Percentiles rank a stretch among this genome's conserved stretches.
phyloP scores from a whole-genome alignment of 78 protist species.

The Dictyostelium capitatum region DNA sequence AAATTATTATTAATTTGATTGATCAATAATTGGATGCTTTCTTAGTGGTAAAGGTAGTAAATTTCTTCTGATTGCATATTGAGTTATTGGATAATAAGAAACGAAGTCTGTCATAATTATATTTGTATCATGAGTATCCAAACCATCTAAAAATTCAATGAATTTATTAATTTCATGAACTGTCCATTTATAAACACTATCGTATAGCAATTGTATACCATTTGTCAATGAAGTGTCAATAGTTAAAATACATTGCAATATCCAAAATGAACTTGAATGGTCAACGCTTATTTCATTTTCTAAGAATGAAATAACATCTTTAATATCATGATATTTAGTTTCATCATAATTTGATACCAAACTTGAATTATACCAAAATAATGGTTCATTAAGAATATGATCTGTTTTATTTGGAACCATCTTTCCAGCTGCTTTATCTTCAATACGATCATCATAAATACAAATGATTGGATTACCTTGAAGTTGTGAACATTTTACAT shows the following conservation, averaged over 20 bases:
- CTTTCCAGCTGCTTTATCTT: no score
- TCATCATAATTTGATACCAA: not conserved
- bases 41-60: no score
- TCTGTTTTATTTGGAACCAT: no score
- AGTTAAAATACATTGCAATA: slow-evolving; percentile 2
- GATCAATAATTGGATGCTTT: no score
- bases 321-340: not conserved
- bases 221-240: not conserved
- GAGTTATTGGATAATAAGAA: slow-evolving; percentile 1
- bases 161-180: not conserved
- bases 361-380: not conserved
- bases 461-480: not conserved
- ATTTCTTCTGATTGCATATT: not conserved
- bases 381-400: not conserved
- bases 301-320: not conserved
- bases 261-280: not conserved
- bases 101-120: slow-evolving; percentile 3
- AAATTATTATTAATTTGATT: no score
- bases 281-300: not conserved
- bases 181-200: not conserved
- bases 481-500: not conserved
- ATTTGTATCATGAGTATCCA: not conserved
- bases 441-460: slow-evolving; percentile 10
- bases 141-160: not conserved
- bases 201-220: no score